Evolutionary conservation across 495 filamentous ascomycete genomes (phyloP), one percentile per base, ranked within the genome.

Genomic region (Aspergillus egyptiacus): DNA sequence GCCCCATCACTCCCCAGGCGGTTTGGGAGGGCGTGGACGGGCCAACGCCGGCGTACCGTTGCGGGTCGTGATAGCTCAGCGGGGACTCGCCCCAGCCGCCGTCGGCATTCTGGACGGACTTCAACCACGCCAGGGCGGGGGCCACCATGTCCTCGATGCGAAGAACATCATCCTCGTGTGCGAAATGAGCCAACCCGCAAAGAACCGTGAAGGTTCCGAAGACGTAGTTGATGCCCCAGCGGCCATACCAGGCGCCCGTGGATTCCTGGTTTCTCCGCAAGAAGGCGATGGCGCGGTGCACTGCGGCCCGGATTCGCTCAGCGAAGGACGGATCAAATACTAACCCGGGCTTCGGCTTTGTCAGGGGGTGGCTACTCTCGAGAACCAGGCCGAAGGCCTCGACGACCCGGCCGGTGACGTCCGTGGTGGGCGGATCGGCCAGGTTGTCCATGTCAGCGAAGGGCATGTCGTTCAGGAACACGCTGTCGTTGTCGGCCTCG

Each of bases 361-460:
- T 2, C 25, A 5, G 22, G 19, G 38, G n/a, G 1, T n/a, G 23
- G 14, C 44, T 17, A 8, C 11, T 28, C 14, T 19, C n/a, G 5
- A 65, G 35, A 8, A 69, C 18, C 14, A 67, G 34, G 4, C 68
- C 67, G 40, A 73, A 73, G 0, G 56, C 55, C 52, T 75, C 72
- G 1, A 75, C 25, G 10, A 70, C 43, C 2, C 64, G 62, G 1
- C 65, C 64, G 1, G 65, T 68, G 18, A 71, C 54, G 48, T 73
- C 70, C 0, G 71, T 59, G 5, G 49, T 57, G 2, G 59, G 61
- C 1, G 62, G 55, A 33, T 71, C 67, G 27, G 60, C 63, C 13
- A 75, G 49, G 30, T 43, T 55, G n/a, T 66, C 62, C 69, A 72
- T 74, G 38, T 75, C 70, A 35, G 52, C 63, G 56, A 75, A 73